Evolutionary conservation across 2,329 filamentous ascomycete species (phyloP), one percentile per base, ranked within the genome.

Genomic region (Chalara sp.): DNA sequence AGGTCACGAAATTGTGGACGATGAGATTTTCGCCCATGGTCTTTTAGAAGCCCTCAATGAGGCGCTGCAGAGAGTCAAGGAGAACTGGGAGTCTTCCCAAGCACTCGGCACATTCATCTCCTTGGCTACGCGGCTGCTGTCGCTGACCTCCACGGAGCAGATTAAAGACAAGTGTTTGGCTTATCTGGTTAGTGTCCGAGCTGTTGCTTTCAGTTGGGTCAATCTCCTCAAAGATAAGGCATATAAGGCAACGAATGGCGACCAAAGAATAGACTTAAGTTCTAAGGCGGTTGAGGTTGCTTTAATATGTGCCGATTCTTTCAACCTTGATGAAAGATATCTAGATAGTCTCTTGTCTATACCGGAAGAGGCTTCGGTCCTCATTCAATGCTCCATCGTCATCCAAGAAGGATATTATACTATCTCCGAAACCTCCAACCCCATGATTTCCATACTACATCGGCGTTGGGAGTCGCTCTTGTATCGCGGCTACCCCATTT

Each of bases 31-130:
- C 49, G 57, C 61, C 2, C 3, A n/a, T 1, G 13, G 48, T 2
- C 56, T 78, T 1, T 46, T 76, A 0, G 6, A 29, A 0, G 56
- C 60, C 4, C 52, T 79, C 1, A 4, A 58, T 0, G 53, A 63
- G 0, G 63, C 65, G 0, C 52, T 70, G 1, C 46, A 52, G 0
- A 65, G 66, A 1, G 67, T 76, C 11, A 61, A 72, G 49, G 66
- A 69, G 21, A 80, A 78, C 49, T 80, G 76, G 76, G 68, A 78
- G 48, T 73, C 72, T 2, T 69, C 67, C n/a, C 56, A 68, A 44
- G 70, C 71, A 0, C 57, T 78, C 2, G 60, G 66, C 6, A 61
- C 58, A 0, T 69, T 77, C 12, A 62, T 72, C 1, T 56, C 63
- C 3, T 56, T 81, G 2, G 56, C 68, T 4, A 61, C 66, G 6